These are phyloP conservation scores for Colletotrichum tropicale DNA, from an alignment of 2,329 filamentous ascomycete species.

Conservation along the genomic window DNA sequence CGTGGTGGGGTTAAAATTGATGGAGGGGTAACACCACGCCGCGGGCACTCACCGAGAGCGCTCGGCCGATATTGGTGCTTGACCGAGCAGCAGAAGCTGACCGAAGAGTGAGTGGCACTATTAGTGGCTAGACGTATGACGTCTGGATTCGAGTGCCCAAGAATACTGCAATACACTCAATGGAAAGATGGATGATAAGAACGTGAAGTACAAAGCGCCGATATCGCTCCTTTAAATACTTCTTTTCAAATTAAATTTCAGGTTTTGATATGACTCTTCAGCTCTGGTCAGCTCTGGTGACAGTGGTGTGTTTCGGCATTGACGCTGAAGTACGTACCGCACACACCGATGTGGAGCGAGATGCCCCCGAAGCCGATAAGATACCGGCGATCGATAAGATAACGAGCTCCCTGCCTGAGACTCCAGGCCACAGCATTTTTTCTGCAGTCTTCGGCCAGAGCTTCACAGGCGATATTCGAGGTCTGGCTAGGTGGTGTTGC, in stretches of 20 bases:
- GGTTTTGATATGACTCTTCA: background rate
- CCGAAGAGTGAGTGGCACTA: background rate
- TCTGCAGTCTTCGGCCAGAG: constrained; percentile 13
- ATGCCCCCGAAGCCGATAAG: background rate
- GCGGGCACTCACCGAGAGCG: constrained; percentile 7
- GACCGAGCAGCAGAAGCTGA: background rate
- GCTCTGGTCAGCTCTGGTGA: background rate
- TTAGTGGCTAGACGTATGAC: background rate
- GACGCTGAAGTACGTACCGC: background rate
- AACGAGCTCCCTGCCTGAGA: background rate
- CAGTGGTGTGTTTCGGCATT: background rate
- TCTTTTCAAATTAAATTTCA: background rate
- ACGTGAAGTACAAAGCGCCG: background rate
- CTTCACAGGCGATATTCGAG: constrained; percentile 3
- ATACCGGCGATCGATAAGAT: background rate
- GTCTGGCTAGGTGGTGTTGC: background rate
- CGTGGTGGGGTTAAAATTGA: constrained; percentile 20
- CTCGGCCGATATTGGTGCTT: constrained; percentile 1
- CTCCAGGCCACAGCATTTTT: constrained; percentile 6
- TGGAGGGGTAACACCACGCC: constrained; percentile 16
- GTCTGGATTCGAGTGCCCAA: background rate
- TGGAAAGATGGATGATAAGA: accelerated
- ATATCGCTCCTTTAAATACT: background rate
- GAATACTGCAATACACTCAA: accelerated
- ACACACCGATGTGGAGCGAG: background rate